phyloP scores from a whole-genome alignment of 1,139 yeast species.

The Taiozyma sp. region DNA sequence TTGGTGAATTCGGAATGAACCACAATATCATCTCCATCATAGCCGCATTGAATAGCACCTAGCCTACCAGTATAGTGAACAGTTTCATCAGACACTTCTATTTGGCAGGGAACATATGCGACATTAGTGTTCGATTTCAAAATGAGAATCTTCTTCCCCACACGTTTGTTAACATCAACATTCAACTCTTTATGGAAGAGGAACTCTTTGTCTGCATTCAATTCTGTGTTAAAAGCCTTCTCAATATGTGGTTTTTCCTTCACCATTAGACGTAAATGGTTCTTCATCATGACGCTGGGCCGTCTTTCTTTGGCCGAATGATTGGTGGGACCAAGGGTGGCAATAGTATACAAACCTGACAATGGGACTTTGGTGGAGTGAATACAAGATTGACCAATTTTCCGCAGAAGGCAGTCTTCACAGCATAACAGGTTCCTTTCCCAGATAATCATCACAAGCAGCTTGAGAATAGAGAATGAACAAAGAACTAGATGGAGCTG shows the following conservation, averaged over 20 bases:
- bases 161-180: slow-evolving; percentile 6
- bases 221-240: slow-evolving; percentile 1
- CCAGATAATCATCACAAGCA: neutral
- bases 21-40: neutral
- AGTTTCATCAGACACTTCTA: neutral
- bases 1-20: neutral
- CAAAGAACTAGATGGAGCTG: neutral
- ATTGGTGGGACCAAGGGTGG: neutral
- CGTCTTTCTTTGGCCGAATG: neutral
- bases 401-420: neutral
- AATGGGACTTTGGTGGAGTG: neutral
- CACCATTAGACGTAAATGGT: neutral
- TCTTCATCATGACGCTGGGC: neutral
- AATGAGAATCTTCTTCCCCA: slow-evolving; percentile 9
- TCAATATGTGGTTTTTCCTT: slow-evolving; percentile 2
- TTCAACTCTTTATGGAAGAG: slow-evolving; percentile 9
- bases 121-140: slow-evolving; percentile 2
- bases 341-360: neutral
- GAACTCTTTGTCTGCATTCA: slow-evolving; percentile 11
- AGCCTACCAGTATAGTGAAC: neutral
- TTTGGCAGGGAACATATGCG: neutral
- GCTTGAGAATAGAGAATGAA: neutral
- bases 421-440: neutral
- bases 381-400: neutral
- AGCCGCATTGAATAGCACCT: neutral